These are phyloP conservation scores for Dittrichia graveolens DNA, from an alignment of 129 eudicot species.

Conservation along the genomic window DNA sequence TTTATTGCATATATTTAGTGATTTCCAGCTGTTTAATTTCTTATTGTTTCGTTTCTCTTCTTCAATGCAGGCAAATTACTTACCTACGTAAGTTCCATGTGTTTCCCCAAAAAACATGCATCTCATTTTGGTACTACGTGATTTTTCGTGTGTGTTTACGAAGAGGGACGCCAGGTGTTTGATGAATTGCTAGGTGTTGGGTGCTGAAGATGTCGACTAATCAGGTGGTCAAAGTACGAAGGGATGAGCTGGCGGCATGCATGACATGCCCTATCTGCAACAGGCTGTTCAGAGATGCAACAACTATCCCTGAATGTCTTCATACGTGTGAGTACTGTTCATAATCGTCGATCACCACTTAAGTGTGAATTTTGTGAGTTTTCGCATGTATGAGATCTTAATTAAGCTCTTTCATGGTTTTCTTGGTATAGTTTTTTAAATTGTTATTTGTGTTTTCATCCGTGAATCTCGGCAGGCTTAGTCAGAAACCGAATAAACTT, in stretches of 20 bases:
- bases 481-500: not conserved
- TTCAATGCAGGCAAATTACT: slow-evolving; percentile 46
- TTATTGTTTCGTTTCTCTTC: slow-evolving; percentile 23
- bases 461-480: not conserved
- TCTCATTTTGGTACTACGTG: slow-evolving; percentile 30
- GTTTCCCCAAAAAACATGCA: slow-evolving; percentile 56
- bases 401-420: slow-evolving; percentile 4
- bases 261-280: slow-evolving; percentile 92
- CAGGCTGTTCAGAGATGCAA: slow-evolving; percentile 78
- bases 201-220: slow-evolving; percentile 62
- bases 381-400: slow-evolving; percentile 13
- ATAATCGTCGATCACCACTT: not conserved
- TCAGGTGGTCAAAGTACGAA: slow-evolving; percentile 55
- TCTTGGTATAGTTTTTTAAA: not conserved
- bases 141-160: slow-evolving; percentile 36
- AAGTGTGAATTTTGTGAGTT: not conserved
- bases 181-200: slow-evolving; percentile 16
- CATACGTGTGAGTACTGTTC: slow-evolving; percentile 73
- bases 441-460: not conserved
- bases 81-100: slow-evolving; percentile 37
- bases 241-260: slow-evolving; percentile 78
- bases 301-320: slow-evolving; percentile 89
- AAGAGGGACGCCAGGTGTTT: slow-evolving; percentile 30
- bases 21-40: slow-evolving; percentile 14
- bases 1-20: not conserved